These are phyloP conservation scores for Alternaria ventricosa DNA, from an alignment of 2,329 filamentous ascomycete species.

Conservation along the genomic window DNA sequence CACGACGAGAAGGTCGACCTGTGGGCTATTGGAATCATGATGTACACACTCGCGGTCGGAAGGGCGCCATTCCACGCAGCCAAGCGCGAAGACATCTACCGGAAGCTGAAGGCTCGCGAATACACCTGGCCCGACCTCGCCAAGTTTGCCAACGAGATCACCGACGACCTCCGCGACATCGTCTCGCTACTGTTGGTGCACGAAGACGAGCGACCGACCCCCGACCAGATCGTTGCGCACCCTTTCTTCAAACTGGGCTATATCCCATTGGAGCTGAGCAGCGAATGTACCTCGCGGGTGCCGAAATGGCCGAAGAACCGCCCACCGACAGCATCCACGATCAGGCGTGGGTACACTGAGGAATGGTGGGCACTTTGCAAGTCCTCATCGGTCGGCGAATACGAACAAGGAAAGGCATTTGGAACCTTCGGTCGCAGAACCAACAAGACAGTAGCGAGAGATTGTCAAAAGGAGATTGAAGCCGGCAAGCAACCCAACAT, in stretches of 20 bases:
- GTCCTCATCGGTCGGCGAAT: slow-evolving; percentile 58
- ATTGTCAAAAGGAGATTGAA: slow-evolving; percentile 58
- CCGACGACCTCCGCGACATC: slow-evolving; percentile 76
- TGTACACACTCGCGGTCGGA: slow-evolving; percentile 97
- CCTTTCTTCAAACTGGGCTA: slow-evolving; percentile 79
- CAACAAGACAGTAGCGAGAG: slow-evolving; percentile 57
- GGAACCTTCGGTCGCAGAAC: slow-evolving; percentile 55
- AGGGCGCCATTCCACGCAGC: slow-evolving; percentile 96
- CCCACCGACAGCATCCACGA: slow-evolving; percentile 52
- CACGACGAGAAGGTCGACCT: slow-evolving; percentile 98
- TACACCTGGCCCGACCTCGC: slow-evolving; percentile 79
- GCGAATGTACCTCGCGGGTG: slow-evolving; percentile 52
- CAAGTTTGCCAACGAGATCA: slow-evolving; percentile 72
- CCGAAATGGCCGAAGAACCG: slow-evolving; percentile 57
- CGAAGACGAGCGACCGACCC: slow-evolving; percentile 75
- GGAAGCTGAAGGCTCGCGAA: slow-evolving; percentile 70
- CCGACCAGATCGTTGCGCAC: slow-evolving; percentile 80
- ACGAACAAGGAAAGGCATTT: slow-evolving; percentile 54
- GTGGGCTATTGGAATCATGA: slow-evolving; percentile 97
- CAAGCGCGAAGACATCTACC: slow-evolving; percentile 85
- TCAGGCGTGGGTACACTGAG: slow-evolving; percentile 57
- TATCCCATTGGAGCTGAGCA: slow-evolving; percentile 65
- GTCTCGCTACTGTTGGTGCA: slow-evolving; percentile 78
- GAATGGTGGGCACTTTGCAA: slow-evolving; percentile 60
- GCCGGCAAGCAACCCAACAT: slow-evolving; percentile 56